phyloP scores from a whole-genome alignment of 2,329 filamentous ascomycete species.

The Botrytis hyacinthi region DNA sequence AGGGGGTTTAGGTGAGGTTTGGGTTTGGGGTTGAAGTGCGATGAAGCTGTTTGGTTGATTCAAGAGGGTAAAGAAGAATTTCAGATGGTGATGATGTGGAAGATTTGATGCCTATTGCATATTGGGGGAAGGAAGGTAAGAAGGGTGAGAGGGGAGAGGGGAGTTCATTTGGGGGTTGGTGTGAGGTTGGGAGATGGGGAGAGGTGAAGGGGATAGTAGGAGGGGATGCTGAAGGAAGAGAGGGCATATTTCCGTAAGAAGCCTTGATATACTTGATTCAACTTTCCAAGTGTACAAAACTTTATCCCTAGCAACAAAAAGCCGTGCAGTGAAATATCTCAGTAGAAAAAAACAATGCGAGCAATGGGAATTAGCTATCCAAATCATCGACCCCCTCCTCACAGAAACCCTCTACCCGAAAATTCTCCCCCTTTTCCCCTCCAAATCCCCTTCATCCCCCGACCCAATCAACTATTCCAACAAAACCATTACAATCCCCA shows the following conservation, averaged over 20 bases:
- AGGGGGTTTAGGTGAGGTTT: neutral
- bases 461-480: neutral
- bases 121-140: neutral
- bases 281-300: too few species aligned
- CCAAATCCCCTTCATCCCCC: neutral
- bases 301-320: too few species aligned
- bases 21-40: neutral
- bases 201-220: too few species aligned
- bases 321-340: too few species aligned
- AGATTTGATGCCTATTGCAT: neutral
- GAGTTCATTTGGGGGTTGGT: neutral
- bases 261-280: neutral
- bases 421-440: neutral
- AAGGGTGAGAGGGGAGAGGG: too few species aligned
- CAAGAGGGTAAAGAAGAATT: neutral
- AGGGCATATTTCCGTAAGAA: rapidly evolving
- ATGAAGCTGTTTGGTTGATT: neutral
- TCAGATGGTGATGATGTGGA: neutral
- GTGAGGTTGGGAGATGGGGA: neutral
- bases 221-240: too few species aligned
- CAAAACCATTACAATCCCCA: neutral
- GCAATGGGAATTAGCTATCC: too few species aligned
- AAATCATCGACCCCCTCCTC: too few species aligned
- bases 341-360: too few species aligned
- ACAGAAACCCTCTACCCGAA: neutral